Base-by-base conservation (phyloP, 2,329 filamentous ascomycete genomes). In the Drechslerella coelobrocha region DNA sequence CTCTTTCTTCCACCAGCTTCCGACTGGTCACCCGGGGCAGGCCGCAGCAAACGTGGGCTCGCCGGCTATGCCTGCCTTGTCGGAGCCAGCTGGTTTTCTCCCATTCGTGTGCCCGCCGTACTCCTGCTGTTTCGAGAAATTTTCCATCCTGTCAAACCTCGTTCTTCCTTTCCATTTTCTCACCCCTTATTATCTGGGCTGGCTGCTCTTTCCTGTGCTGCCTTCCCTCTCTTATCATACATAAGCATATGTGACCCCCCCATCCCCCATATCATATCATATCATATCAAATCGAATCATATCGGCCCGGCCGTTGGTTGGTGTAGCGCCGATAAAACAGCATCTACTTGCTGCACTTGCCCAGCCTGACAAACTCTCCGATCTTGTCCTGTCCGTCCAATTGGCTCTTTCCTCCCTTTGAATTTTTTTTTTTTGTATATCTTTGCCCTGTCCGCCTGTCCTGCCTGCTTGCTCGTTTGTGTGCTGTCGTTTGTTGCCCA, bases 401-500 rank as follows among this genome's bases (percentile, higher is more conserved):
- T 68, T 68, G 62, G 54, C 61, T 37, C 31, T 34, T 12, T 50
- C 21, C 52, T 61, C 31, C 45, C 29, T 52, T 26, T n/a, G 31
- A 21, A 14, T 34, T 27, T 48, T 55, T 23, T 34, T 62, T 62
- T 65, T 53, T 72, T 60, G 41, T 34, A 41, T 59, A 51, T 45
- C 45, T 50, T 37, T 29, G 45, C 31, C 26, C 43, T 41, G 43
- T 68, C 73, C 54, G 52, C 23, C 54, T 41, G 21, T 50, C 55
- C 71, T 61, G 68, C 68, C 56, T 41, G 27, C 63, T 52, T 51
- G 50, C 60, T 73, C 62, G 72, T 72, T 59, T 55, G 54, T 68
- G 8, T 59, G 72, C 73, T 76, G 75, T 76, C 75, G 74, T 54
- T 54, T 61, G 14, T 65, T 68, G 74, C 68, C 66, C 54, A 43